Evolutionary conservation across 2,329 filamentous ascomycete genomes (phyloP).

Genomic region (Calonectria multiphialidica): DNA sequence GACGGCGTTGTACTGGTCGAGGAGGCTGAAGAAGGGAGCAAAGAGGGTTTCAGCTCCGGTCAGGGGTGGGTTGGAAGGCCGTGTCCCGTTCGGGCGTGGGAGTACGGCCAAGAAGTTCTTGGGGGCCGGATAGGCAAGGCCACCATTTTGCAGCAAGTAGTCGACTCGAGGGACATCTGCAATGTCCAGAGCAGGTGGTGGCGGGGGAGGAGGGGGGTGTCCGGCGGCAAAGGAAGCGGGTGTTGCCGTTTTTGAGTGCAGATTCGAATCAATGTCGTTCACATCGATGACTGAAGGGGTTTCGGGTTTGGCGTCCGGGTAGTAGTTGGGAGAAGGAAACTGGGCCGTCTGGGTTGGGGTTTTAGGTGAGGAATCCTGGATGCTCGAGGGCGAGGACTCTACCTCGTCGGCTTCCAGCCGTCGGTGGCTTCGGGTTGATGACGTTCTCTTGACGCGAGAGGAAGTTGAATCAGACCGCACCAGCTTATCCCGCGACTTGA

Average conservation of each 20-base stretch:
- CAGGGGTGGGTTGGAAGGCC: slow-evolving; percentile 73
- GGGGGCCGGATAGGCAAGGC: slow-evolving; percentile 77
- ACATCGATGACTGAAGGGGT: slow-evolving; percentile 51
- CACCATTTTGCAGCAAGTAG: slow-evolving; percentile 91
- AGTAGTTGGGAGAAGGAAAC: slow-evolving; percentile 59
- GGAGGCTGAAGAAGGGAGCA: slow-evolving; percentile 82
- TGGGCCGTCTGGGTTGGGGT: slow-evolving; percentile 69
- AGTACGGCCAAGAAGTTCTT: slow-evolving; percentile 78
- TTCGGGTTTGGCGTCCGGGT: slow-evolving; percentile 54
- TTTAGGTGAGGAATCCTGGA: slow-evolving; percentile 69
- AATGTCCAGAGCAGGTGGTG: slow-evolving; percentile 79
- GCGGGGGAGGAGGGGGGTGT: slow-evolving; percentile 64
- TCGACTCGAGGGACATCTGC: slow-evolving; percentile 86
- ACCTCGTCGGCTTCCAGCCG: slow-evolving; percentile 56
- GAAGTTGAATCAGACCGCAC: slow-evolving; percentile 49
- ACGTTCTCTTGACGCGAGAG: slow-evolving; percentile 52
- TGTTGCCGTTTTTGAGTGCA: slow-evolving; percentile 55
- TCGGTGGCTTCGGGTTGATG: slow-evolving; percentile 51
- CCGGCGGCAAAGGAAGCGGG: slow-evolving; percentile 49
- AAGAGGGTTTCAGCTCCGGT: slow-evolving; percentile 81
- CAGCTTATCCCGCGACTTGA: slow-evolving; percentile 51
- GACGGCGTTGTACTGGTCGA: slow-evolving; percentile 89
- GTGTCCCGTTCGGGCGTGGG: slow-evolving; percentile 67
- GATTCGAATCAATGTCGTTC: slow-evolving; percentile 48
- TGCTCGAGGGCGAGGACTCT: slow-evolving; percentile 60